phyloP scores from a whole-genome alignment of 208 protist genomes.

The Trichomonas gallinae region DNA sequence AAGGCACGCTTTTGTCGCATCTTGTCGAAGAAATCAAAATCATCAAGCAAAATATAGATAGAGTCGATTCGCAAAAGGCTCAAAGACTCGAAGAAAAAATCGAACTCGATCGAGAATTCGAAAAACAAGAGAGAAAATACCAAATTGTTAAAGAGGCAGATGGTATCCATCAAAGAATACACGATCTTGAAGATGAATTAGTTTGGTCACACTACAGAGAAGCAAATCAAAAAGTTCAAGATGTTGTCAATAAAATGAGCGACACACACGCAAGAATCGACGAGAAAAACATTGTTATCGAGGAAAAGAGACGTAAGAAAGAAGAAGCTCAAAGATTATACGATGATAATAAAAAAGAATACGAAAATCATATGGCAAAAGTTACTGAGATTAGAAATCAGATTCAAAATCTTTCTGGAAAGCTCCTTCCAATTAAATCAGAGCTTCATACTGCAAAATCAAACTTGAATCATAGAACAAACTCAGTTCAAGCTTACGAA shows the following conservation, averaged over 20 bases:
- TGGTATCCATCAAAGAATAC: not conserved
- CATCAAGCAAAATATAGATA: not conserved
- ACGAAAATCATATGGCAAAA: not conserved
- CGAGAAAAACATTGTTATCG: not conserved
- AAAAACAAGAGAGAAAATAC: not conserved
- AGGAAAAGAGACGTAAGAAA: not conserved
- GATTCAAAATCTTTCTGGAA: not conserved
- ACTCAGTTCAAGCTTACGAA: not conserved
- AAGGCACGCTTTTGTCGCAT: not conserved
- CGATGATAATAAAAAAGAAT: not conserved
- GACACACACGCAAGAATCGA: not conserved
- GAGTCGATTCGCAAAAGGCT: not conserved
- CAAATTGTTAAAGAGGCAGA: constrained; percentile 10
- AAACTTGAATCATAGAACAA: not conserved
- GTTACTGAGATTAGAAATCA: not conserved
- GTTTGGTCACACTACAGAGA: not conserved
- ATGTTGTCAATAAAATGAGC: not conserved
- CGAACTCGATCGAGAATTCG: not conserved
- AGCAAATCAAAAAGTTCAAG: not conserved
- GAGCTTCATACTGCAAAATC: not conserved
- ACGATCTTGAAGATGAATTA: constrained; percentile 18
- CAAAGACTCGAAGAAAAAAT: not conserved
- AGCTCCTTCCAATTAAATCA: not conserved
- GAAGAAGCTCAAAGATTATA: not conserved
- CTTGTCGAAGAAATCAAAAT: not conserved